Percentiles rank a stretch among this genome's conserved stretches.
phyloP scores from a whole-genome alignment of 768 basidiomycete species.

The Phanerodontia chrysosporium region DNA sequence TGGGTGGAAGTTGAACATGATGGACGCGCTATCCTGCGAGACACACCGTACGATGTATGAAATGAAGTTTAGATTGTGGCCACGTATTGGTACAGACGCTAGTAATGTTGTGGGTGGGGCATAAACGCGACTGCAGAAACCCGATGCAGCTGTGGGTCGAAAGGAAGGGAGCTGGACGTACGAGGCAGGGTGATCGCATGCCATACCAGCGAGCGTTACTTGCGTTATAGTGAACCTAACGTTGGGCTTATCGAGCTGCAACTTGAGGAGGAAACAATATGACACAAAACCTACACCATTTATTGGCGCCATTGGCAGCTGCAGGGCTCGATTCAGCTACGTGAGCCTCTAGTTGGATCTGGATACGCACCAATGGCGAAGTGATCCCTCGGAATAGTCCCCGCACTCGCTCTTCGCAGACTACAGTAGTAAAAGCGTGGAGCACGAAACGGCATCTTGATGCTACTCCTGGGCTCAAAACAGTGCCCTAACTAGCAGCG shows the following conservation, averaged over 20 bases:
- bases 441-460: conserved; percentile 57
- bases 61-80: too few species aligned
- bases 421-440: conserved; percentile 63
- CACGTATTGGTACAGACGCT: too few species aligned
- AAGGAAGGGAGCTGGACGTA: too few species aligned
- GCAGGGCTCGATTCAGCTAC: neutral
- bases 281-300: conserved; percentile 86
- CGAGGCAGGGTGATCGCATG: too few species aligned
- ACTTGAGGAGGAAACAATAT: conserved; percentile 73
- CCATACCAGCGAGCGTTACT: conserved; percentile 52
- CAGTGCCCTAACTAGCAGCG: conserved; percentile 65
- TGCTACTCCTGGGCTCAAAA: conserved; percentile 59
- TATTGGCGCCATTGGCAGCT: conserved; percentile 70
- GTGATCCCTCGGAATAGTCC: conserved; percentile 75
- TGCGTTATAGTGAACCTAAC: conserved; percentile 62
- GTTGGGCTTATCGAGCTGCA: conserved; percentile 47
- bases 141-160: neutral
- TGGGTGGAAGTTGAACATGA: too few species aligned
- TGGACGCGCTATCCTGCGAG: too few species aligned
- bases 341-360: neutral
- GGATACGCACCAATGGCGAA: conserved; percentile 66
- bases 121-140: too few species aligned
- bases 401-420: conserved; percentile 61
- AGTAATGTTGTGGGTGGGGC: too few species aligned
- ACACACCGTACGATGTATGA: too few species aligned